phyloP scores from a whole-genome alignment of 2,329 filamentous ascomycete genomes.

The Aspergillus sp. region DNA sequence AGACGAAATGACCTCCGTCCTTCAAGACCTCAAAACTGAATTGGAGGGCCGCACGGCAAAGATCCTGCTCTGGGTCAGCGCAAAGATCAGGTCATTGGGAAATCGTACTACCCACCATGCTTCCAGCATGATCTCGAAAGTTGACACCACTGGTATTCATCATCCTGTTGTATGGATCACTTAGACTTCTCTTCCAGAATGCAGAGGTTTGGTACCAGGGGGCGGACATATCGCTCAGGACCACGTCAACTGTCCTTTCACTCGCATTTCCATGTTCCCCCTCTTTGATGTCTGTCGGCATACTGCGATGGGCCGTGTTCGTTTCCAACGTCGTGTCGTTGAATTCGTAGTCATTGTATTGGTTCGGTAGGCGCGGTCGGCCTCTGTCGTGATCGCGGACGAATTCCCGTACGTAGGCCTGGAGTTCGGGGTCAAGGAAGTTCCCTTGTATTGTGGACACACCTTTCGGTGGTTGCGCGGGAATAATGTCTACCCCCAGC shows the following conservation, averaged over 20 bases:
- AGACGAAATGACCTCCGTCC: conserved; percentile 84
- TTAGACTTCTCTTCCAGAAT: conserved; percentile 84
- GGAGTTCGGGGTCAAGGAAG: conserved; percentile 75
- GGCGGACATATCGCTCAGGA: conserved; percentile 98
- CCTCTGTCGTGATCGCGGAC: conserved; percentile 64
- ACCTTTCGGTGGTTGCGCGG: conserved; percentile 83
- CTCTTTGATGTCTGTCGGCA: background rate
- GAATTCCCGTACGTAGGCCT: conserved; percentile 72
- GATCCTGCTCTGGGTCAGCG: conserved; percentile 60
- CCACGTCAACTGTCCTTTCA: conserved; percentile 75
- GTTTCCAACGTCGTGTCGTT: background rate
- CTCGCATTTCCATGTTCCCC: background rate
- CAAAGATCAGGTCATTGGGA: background rate
- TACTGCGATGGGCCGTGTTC: background rate
- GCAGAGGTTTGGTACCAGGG: conserved; percentile 83
- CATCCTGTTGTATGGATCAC: conserved; percentile 96
- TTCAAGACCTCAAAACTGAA: conserved; percentile 85
- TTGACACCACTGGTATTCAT: conserved; percentile 94
- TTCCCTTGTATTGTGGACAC: conserved; percentile 96
- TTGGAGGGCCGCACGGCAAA: conserved; percentile 78
- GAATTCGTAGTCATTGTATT: background rate
- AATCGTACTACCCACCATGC: conserved; percentile 71
- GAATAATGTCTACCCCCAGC: conserved; percentile 90
- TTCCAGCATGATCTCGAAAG: conserved; percentile 86
- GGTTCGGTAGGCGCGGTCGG: conserved; percentile 42